Conservation (phyloP, 192 early-diverging fungal genomes). For the Rhizoclosmatium sp. region DNA sequence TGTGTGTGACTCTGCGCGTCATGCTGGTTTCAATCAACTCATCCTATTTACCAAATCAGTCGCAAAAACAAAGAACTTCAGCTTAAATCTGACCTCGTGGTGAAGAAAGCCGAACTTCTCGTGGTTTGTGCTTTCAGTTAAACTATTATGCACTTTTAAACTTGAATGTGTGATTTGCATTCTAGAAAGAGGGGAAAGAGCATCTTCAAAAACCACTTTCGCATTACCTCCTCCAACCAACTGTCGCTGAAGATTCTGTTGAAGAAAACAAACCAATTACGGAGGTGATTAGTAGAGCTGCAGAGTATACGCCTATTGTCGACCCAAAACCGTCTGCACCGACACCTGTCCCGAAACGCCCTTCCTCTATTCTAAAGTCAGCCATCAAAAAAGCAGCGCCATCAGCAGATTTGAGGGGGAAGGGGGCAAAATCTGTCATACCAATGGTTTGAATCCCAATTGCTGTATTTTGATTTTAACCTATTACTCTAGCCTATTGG, state of each 20-base stretch:
- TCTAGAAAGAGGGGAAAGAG: slow-evolving; percentile 58
- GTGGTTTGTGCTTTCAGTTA: slow-evolving; percentile 35
- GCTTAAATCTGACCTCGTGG: slow-evolving; percentile 47
- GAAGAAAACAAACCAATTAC: slow-evolving; percentile 1
- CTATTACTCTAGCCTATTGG: no score
- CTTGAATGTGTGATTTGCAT: not conserved
- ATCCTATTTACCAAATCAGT: slow-evolving; percentile 28
- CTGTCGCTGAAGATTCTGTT: not conserved
- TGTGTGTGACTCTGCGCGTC: slow-evolving; percentile 33
- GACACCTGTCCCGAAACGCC: slow-evolving; percentile 7
- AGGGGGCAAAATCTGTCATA: not conserved
- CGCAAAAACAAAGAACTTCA: slow-evolving; percentile 58
- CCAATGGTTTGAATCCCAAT: not conserved
- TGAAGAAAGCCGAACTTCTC: slow-evolving; percentile 50
- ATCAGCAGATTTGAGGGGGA: slow-evolving; percentile 1
- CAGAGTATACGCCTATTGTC: slow-evolving; percentile 35
- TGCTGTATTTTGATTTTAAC: no score
- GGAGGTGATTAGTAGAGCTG: slow-evolving; percentile 39
- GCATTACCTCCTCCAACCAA: slow-evolving; percentile 6
- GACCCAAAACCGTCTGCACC: not conserved
- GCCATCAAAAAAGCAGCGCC: not conserved
- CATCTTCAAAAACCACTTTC: slow-evolving; percentile 50
- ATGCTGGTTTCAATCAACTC: not conserved
- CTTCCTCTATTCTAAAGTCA: not conserved
- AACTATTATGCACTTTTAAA: not conserved